These are phyloP conservation scores for Fusarium concolor DNA, from an alignment of 2,329 filamentous ascomycete species.

Conservation along the genomic window DNA sequence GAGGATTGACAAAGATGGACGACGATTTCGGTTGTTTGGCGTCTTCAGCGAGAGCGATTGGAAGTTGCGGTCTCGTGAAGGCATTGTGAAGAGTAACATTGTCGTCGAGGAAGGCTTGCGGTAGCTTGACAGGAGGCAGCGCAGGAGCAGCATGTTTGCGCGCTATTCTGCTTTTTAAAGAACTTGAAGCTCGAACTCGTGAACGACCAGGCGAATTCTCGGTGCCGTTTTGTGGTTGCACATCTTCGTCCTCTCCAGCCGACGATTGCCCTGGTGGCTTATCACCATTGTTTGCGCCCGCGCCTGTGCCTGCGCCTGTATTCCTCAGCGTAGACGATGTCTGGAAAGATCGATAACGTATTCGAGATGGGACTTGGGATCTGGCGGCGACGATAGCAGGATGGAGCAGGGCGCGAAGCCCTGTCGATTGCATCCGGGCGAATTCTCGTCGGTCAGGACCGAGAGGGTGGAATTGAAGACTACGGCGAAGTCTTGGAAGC, in stretches of 20 bases:
- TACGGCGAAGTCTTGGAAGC: slow-evolving; percentile 1
- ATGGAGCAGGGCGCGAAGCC: slow-evolving; percentile 47
- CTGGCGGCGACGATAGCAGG: slow-evolving; percentile 44
- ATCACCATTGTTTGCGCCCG: slow-evolving; percentile 39
- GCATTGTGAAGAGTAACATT: slow-evolving; percentile 57
- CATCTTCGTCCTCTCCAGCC: slow-evolving; percentile 44
- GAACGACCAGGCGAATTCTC: slow-evolving; percentile 47
- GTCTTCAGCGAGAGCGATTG: slow-evolving; percentile 50
- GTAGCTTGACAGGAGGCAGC: slow-evolving; percentile 65
- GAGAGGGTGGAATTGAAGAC: slow-evolving; percentile 6
- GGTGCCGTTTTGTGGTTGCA: slow-evolving; percentile 45
- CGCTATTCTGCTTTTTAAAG: slow-evolving; percentile 49
- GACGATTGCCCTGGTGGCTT: slow-evolving; percentile 47
- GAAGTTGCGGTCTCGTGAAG: slow-evolving; percentile 46
- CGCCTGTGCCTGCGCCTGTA: slow-evolving; percentile 26
- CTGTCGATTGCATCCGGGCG: slow-evolving; percentile 50
- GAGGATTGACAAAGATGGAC: slow-evolving; percentile 45
- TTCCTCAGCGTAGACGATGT: slow-evolving; percentile 35
- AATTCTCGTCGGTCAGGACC: slow-evolving; percentile 31
- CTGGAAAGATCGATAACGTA: slow-evolving; percentile 41
- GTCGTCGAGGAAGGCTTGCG: slow-evolving; percentile 66
- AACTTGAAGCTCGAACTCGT: slow-evolving; percentile 41
- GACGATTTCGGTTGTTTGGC: slow-evolving; percentile 49
- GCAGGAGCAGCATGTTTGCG: slow-evolving; percentile 53
- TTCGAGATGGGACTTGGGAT: slow-evolving; percentile 36